phyloP scores from a whole-genome alignment of 768 basidiomycete species.

The Strobilomyces echinocephalus region DNA sequence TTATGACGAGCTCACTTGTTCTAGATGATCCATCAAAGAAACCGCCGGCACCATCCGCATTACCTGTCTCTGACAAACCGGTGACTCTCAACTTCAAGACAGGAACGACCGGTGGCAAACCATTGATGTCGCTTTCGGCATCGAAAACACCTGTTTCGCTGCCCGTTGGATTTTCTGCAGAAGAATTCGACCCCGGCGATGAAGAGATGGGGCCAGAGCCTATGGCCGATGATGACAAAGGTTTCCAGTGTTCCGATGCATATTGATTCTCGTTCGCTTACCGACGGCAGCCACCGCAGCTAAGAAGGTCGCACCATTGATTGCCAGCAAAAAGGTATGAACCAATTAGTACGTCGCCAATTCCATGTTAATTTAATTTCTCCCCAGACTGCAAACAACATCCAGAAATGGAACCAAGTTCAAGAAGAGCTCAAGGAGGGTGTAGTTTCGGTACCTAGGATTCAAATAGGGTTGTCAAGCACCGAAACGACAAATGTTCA shows the following conservation, averaged over 20 bases:
- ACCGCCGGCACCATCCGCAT: constrained; percentile 54
- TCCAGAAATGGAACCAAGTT: constrained; percentile 96
- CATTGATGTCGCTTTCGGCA: constrained; percentile 15
- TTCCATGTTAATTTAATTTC: constrained; percentile 1
- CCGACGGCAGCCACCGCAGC: constrained; percentile 38
- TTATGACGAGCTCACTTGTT: constrained; percentile 10
- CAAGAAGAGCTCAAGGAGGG: constrained; percentile 76
- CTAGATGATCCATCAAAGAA: constrained; percentile 34
- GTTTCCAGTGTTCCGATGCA: constrained; percentile 6
- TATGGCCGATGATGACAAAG: constrained; percentile 45
- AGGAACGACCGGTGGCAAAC: constrained; percentile 18
- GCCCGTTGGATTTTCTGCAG: constrained; percentile 62
- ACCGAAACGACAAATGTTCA: constrained; percentile 5
- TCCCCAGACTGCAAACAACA: constrained; percentile 76
- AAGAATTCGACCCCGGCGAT: constrained; percentile 45
- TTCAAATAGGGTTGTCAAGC: constrained; percentile 6
- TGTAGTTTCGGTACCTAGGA: constrained; percentile 23
- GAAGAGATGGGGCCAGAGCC: constrained; percentile 42
- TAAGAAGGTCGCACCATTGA: constrained; percentile 76
- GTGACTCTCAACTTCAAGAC: constrained; percentile 74
- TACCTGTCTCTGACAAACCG: constrained; percentile 77
- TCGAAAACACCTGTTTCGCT: constrained; percentile 38
- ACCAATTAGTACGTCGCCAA: background rate
- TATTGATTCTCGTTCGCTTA: constrained; percentile 9
- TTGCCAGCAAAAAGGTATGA: constrained; percentile 79